Percentiles rank a stretch among this genome's conserved stretches.
Evolutionary conservation across 352 stramenopile species (phyloP).

Genomic region (Peronospora destructor): DNA sequence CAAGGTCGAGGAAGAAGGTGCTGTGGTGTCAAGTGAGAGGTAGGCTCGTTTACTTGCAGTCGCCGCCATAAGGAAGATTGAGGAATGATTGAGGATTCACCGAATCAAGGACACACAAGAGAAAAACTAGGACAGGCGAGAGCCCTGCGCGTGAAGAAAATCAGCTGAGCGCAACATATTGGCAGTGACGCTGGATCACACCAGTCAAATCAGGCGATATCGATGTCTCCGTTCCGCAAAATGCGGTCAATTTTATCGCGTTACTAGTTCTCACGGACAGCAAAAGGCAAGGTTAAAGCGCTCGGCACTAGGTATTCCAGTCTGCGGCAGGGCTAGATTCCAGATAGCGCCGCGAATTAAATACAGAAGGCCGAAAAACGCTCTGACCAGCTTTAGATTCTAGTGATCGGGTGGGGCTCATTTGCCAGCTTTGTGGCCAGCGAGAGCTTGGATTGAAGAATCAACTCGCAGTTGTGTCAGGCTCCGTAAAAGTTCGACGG

Average conservation of each 20-base stretch:
- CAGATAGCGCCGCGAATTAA: conserved; percentile 26
- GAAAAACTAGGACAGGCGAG: conserved; percentile 21
- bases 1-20: conserved; percentile 7
- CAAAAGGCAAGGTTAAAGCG: conserved; percentile 12
- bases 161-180: conserved; percentile 10
- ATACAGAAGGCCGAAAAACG: conserved; percentile 15
- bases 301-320: conserved; percentile 9
- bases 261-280: background rate
- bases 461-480: conserved; percentile 11
- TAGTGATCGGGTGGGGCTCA: conserved; percentile 20
- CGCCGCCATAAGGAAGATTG: conserved; percentile 21
- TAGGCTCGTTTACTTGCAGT: conserved; percentile 6
- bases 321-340: conserved; percentile 15
- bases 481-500: conserved; percentile 2
- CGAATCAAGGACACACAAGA: conserved; percentile 5
- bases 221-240: conserved; percentile 9
- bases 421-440: conserved; percentile 27
- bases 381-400: conserved; percentile 22
- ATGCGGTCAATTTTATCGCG: conserved; percentile 1
- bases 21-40: conserved; percentile 7
- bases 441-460: conserved; percentile 10
- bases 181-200: conserved; percentile 22
- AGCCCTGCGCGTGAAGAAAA: background rate
- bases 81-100: conserved; percentile 13
- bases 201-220: conserved; percentile 5